Evolutionary conservation across 2,329 filamentous ascomycete genomes (phyloP), one percentile per base, ranked within the genome.

Genomic region (Chrysoporthe deuterocubensis): DNA sequence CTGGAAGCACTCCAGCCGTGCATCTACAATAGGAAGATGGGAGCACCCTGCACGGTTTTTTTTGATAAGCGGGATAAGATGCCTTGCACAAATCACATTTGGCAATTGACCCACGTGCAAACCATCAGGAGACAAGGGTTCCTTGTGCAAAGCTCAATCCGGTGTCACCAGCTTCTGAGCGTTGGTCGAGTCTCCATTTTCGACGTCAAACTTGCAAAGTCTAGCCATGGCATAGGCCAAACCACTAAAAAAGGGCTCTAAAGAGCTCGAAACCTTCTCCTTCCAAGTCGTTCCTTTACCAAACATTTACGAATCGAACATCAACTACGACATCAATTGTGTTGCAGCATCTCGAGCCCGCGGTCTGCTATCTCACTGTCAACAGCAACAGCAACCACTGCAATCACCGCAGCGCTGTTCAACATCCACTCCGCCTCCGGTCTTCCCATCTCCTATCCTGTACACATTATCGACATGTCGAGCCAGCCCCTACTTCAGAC

Each of bases 401-500:
- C n/a, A 42, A 40, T 7, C 50, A 1, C 46, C 21, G 14, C 37
- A 44, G 37, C 37, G 11, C 11, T n/a, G 5, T 40, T n/a, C 62
- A 37, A 64, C 62, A 32, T 44, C 48, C n/a, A 57, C 42, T 42
- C 43, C 40, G 40, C 40, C 18, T 56, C 26, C 16, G 32, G 18
- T 34, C 7, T 42, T 7, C 14, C 44, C 21, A 44, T 18, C 50
- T 60, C 18, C 65, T 68, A 61, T 57, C 43, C 57, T 58, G 71
- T 62, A 67, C 54, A 37, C 58, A 58, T 43, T 65, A 63, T 64
- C 78, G 85, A 72, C 76, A 98, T 99, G 96, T 99, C 96, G 72
- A 94, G 90, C 79, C 95, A 97, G 83, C 96, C 96, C 76, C 92
- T 99, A 68, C 92, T 99, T 73, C 94, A 97, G 79, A 95, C 93